Base-by-base conservation (phyloP, 352 stramenopile genomes). In the Salisapilia sapeloensis region DNA sequence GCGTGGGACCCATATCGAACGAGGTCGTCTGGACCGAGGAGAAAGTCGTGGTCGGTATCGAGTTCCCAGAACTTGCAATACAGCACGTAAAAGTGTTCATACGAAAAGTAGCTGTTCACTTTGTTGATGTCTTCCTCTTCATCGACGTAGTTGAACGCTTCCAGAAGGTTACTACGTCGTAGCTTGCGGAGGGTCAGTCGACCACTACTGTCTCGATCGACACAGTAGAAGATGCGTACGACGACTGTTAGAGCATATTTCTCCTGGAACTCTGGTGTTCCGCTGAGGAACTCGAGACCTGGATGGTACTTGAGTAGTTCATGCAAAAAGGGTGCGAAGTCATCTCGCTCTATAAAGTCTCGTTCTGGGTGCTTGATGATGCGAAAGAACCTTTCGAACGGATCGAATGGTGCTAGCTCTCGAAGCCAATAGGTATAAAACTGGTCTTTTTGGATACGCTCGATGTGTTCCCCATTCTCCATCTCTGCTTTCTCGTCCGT, bases 21-120 rank as follows among this genome's bases (percentile, higher is more conserved):
- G 35, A 91, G 60, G 36, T 91, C 75, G 35, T 91, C 75, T 18
- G 54, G 66, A 31, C 60, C 85, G 22, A 91, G 52, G 16, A 83
- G 48, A 38, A 91, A 91, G 36, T 91, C 75, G 48, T 87, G 75
- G 36, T 91, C 75, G 29, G 91, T 87, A 64, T 99, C 95, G 15
- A 99, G 76, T 48, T 99, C 95, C 92, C 94, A 99, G 46, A 99
- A 99, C 47, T 97, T 93, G 63, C 94, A 98, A 58, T 99, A 99
- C 22, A 99, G 53, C 33, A 98, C 93, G 58, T 99, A 99, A 46
- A 99, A 99, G 56, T 99, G 94, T 64, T 99, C 94, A 57, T 99
- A 99, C 15, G 74, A 96, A 58, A 99, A 98, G 61, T 93, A 97
- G 30, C 81, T 79, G 50, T 87, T 92, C 30, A 94, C 94, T 67